Conservation (phyloP, 1,284 basidiomycete species). For the Moniliella sp. region DNA sequence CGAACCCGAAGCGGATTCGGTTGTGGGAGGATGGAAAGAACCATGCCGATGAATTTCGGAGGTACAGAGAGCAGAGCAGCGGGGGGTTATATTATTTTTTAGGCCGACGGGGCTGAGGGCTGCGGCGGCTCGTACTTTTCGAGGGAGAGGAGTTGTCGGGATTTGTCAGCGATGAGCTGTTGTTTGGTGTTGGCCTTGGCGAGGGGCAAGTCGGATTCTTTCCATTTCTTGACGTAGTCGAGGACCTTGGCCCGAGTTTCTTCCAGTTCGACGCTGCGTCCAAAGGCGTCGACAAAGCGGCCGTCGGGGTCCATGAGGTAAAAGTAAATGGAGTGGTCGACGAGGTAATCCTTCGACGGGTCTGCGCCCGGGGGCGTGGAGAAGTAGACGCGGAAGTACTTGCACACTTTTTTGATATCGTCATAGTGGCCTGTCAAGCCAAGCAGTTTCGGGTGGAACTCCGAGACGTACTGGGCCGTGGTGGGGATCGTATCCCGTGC, state of each 20-base stretch:
- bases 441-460: constrained; percentile 68
- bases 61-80: too few relatives aligned
- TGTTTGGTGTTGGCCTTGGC: constrained; percentile 42
- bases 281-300: constrained; percentile 80
- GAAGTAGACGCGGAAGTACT: constrained; percentile 89
- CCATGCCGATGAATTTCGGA: too few relatives aligned
- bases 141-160: constrained; percentile 44
- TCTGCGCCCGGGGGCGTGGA: constrained; percentile 60
- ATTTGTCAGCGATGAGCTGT: constrained; percentile 61
- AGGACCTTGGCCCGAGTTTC: constrained; percentile 45
- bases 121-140: too few relatives aligned
- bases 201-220: constrained; percentile 21
- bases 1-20: too few relatives aligned
- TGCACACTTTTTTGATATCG: constrained; percentile 69
- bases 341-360: constrained; percentile 68
- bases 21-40: too few relatives aligned
- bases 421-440: constrained; percentile 71
- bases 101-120: too few relatives aligned
- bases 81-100: too few relatives aligned
- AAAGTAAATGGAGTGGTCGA: constrained; percentile 60
- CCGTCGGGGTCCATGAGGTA: constrained; percentile 78
- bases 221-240: constrained; percentile 40
- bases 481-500: constrained; percentile 56
- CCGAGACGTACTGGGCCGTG: constrained; percentile 38
- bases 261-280: constrained; percentile 52